These are phyloP conservation scores for Blastocystis sp. DNA, from an alignment of 352 stramenopile species.

Conservation along the genomic window DNA sequence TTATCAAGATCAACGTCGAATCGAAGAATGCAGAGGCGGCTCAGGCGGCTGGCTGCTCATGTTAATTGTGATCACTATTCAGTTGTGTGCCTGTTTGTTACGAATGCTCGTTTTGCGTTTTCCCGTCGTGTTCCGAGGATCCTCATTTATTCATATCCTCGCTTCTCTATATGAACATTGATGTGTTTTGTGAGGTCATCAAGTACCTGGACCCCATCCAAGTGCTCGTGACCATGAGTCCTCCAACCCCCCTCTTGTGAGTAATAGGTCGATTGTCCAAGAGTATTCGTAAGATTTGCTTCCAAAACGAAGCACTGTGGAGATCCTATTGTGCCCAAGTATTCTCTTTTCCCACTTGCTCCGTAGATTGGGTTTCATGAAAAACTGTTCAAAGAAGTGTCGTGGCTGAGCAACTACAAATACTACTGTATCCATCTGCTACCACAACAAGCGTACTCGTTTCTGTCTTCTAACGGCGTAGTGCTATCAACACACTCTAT, in stretches of 20 bases:
- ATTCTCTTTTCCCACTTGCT: background rate
- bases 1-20: conserved; percentile 57
- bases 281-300: background rate
- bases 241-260: background rate
- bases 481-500: background rate
- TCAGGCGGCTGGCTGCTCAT: conserved; percentile 9
- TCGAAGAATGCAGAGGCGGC: conserved; percentile 35
- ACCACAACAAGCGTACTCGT: background rate
- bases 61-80: conserved; percentile 35
- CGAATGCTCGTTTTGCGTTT: background rate
- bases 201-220: background rate
- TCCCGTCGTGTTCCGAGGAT: background rate
- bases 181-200: background rate
- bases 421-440: conserved; percentile 36
- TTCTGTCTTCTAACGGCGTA: background rate
- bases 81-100: conserved; percentile 34
- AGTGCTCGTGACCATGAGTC: background rate
- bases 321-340: background rate
- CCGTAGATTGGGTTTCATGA: conserved; percentile 14
- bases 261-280: background rate
- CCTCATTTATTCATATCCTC: conserved; percentile 25
- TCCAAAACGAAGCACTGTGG: background rate
- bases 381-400: conserved; percentile 46
- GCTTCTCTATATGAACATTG: background rate
- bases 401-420: conserved; percentile 48